A percentile compares a stretch with the other conserved stretches of the same genome.
These are phyloP conservation scores for Auriculariales sp. DNA, from an alignment of 768 basidiomycete genomes.

Conservation along the genomic window DNA sequence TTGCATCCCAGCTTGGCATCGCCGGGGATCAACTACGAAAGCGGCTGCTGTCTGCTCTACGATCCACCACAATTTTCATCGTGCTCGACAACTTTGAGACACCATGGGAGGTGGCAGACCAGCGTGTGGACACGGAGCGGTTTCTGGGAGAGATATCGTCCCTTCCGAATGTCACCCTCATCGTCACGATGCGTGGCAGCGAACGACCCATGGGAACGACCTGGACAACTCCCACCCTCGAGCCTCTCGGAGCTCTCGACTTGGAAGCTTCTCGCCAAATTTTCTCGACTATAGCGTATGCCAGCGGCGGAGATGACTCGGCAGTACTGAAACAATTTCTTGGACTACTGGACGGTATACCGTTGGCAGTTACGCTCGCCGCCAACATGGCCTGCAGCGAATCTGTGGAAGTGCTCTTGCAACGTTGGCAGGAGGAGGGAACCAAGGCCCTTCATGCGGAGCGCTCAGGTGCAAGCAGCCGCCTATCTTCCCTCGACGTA, in stretches of 20 bases:
- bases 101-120: constrained; percentile 17
- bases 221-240: constrained; percentile 2
- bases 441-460: constrained; percentile 4
- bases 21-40: background rate
- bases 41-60: background rate
- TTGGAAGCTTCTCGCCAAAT: constrained; percentile 12
- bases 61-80: constrained; percentile 9
- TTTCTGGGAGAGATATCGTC: too few relatives aligned
- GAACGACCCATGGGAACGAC: background rate
- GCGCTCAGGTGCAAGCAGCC: background rate
- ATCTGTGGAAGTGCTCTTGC: background rate
- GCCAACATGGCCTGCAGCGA: constrained; percentile 12
- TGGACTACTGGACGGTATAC: constrained; percentile 15
- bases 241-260: background rate
- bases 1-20: background rate
- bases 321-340: constrained; percentile 14
- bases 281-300: constrained; percentile 11
- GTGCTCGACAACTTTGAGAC: constrained; percentile 29
- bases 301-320: constrained; percentile 10
- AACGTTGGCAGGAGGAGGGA: constrained; percentile 1
- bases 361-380: constrained; percentile 21
- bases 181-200: constrained; percentile 20
- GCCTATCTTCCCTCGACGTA: constrained; percentile 10
- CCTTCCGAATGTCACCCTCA: constrained; percentile 18
- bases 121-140: too few relatives aligned